Base-by-base conservation (phyloP, 1,284 basidiomycete species). In the Ustilago shanxiensis region DNA sequence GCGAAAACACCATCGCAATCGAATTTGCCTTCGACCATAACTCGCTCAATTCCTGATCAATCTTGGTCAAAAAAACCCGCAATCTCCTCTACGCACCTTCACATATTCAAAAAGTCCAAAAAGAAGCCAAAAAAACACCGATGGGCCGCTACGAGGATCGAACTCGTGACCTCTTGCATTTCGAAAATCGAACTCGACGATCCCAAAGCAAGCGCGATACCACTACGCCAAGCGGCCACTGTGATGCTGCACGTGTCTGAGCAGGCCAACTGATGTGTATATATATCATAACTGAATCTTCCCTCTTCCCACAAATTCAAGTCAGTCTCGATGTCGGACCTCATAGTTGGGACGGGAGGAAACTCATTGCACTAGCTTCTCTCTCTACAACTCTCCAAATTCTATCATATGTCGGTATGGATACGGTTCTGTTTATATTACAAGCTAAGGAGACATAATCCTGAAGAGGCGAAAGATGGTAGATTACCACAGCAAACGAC, bases 111-210 rank as follows among this genome's bases (percentile, higher is more conserved):
- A 6, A 11, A 11, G 11, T 33, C 5, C 31, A 33, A 11, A 33
- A 33, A 33, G 11, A 33, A n/a, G n/a, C n/a, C n/a, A n/a, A n/a
- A n/a, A n/a, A n/a, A n/a, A n/a, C n/a, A n/a, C n/a, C n/a, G n/a
- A n/a, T 1, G 70, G 75, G 71, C 66, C 70, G 66, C 70, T 77
- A 73, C 75, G 71, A 73, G 75, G 70, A 77, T 77, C 75, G 75
- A 77, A 77, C 75, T 73, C 71, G 75, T 70, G 75, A 77, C 75
- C 75, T 77, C 75, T 72, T 72, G 75, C 70, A 72, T 62, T 41
- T 64, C 31, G 26, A 14, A 49, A 49, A 26, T 49, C 50, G 31
- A 20, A 51, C 1, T 33, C 18, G 28, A 20, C 16, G 33, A 26
- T 41, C 71, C 75, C 70, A 72, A 77, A 73, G 70, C 75, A 72